Base-by-base conservation (phyloP, 1,284 basidiomycete species). In the Sanguinoderma infundibulare region DNA sequence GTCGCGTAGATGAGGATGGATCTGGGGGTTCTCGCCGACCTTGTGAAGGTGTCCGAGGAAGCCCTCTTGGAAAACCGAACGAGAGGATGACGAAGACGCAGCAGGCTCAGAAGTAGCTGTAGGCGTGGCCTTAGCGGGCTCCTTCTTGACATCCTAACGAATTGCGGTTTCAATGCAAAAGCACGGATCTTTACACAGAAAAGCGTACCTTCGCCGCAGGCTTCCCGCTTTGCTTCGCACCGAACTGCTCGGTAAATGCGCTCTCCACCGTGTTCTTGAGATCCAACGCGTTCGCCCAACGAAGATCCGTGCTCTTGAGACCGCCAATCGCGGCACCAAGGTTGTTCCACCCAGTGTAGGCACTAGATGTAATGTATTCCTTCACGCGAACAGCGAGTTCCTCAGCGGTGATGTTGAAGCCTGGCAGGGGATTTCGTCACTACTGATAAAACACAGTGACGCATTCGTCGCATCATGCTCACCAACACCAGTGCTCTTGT, bases 1-100 rank as follows among this genome's bases (percentile, higher is more conserved):
- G 63, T 95, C 88, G 59, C 91, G 91, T 61, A 98, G 86, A 61
- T 85, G 81, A 7, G 90, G 84, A 64, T 90, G 84, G 57, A 92
- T 86, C 77, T 99, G 98, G 36, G 94, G 91, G 78, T 98, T 99
- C 71, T 85, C 96, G 54, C 98, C 98, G 9, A 95, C 94, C 72
- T 92, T 95, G 76, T 99, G 96, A 42, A 99, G 89, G 62, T 87
- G 83, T 5, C 95, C 95, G 17, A 99, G 86, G 82, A 98, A 98
- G 14, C 98, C 98, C 73, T 98, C 95, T 64, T 92, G 88, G 74
- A 99, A 99, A 57, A 98, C 94, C 8, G 87, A 82, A 66, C 86
- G 89, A 30, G 84, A 75, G 20, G 79, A 72, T 8, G 81, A 74
- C 2, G 79, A 69, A 26, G 81, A 74, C 30, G 67, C 63, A 3